Evolutionary conservation across 169 alveolate genomes (phyloP).

Genomic region (Eimeria tenella): DNA sequence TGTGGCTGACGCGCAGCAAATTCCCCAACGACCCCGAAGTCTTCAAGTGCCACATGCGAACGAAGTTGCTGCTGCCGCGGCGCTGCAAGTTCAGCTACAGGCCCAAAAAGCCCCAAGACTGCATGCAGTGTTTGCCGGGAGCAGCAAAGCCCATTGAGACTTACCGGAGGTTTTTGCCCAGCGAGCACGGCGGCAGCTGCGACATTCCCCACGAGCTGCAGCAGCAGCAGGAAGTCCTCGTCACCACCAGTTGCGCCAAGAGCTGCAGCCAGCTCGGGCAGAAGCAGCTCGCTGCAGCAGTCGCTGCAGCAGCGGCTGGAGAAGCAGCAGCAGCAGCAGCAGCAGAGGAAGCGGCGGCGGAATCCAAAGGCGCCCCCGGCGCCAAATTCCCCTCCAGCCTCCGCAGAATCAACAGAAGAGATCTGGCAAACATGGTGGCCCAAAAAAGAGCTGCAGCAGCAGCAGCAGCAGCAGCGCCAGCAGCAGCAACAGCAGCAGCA

Average conservation of each 20-base stretch:
- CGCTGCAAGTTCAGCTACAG: conserved; percentile 36
- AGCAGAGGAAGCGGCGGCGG: neutral
- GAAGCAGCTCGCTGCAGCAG: neutral
- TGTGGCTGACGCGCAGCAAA: conserved; percentile 68
- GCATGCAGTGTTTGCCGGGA: conserved; percentile 45
- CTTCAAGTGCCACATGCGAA: conserved; percentile 68
- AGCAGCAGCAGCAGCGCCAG: neutral
- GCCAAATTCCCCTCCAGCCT: neutral
- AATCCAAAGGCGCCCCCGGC: too few species aligned
- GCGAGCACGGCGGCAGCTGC: conserved; percentile 67
- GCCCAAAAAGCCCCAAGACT: conserved; percentile 68
- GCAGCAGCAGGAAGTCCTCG: neutral
- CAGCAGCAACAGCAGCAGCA: neutral
- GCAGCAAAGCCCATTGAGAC: neutral
- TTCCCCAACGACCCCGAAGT: conserved; percentile 75
- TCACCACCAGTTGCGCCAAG: conserved; percentile 44
- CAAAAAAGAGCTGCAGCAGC: neutral
- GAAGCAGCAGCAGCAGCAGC: neutral
- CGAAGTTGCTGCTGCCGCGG: conserved; percentile 37
- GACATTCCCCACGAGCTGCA: conserved; percentile 50
- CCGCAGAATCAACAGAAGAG: neutral
- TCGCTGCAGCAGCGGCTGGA: neutral
- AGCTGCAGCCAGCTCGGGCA: conserved; percentile 67
- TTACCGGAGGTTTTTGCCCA: conserved; percentile 24
- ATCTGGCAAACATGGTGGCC: neutral